Evolutionary conservation across 176 grass and related monocot species (phyloP).

Genomic region (Paspalum notatum): DNA sequence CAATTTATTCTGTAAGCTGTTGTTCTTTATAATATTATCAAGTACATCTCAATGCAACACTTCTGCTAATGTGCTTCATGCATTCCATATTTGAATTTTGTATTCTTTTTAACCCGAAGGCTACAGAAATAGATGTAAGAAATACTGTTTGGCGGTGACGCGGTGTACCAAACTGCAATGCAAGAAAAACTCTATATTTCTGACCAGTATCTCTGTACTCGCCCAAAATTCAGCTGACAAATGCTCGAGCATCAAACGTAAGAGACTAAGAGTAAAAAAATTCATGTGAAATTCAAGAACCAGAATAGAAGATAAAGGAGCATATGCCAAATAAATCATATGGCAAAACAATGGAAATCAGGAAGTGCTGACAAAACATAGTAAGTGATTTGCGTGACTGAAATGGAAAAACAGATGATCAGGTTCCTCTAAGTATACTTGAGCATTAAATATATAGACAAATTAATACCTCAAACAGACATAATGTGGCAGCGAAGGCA

Average conservation of each 20-base stretch:
- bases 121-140: not conserved
- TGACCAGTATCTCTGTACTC: not conserved
- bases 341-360: not conserved
- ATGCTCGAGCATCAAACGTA: not conserved
- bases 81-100: not conserved
- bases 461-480: constrained; percentile 3
- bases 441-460: constrained; percentile 14
- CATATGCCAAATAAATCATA: constrained; percentile 9
- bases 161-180: not conserved
- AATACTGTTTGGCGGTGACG: not conserved
- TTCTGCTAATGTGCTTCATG: not conserved
- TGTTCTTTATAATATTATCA: not conserved
- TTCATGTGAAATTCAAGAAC: constrained; percentile 8
- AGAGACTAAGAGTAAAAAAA: constrained; percentile 21
- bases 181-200: not conserved
- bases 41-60: too few relatives aligned
- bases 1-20: not conserved
- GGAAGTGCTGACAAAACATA: not conserved
- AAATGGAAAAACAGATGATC: not conserved
- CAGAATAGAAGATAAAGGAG: not conserved
- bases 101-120: not conserved
- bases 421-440: constrained; percentile 9
- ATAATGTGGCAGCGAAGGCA: not conserved
- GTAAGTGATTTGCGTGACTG: not conserved
- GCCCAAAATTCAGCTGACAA: constrained; percentile 17